Evolutionary conservation across 2,329 filamentous ascomycete species (phyloP), one percentile per base, ranked within the genome.

Genomic region (Aspergillus caelatus): DNA sequence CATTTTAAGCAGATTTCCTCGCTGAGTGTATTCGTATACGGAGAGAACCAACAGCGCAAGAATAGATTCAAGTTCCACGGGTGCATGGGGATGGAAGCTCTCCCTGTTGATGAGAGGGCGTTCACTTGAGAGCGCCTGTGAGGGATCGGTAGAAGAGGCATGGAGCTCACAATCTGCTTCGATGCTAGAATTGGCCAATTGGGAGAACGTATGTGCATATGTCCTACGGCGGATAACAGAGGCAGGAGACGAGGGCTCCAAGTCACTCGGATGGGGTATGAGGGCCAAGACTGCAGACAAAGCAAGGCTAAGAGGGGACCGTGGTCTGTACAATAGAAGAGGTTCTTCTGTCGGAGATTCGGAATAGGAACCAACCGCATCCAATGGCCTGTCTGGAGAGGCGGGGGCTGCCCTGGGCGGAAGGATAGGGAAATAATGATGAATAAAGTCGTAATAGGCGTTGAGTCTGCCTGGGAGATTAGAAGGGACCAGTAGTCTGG

Each of bases 1-100:
- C 80, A 82, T 82, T 64, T 82, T 82, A 9, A 77, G 68, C 23
- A 82, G 68, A 61, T 82, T 82, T 4, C 80, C 80, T 30, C 80
- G 73, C 62, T 82, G 80, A 3, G 76, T 72, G 66, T 82, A 82
- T 64, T 82, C 80, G 61, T 82, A 82, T 11, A 80, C 73, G 26
- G 77, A 79, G n/a, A 82, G 73, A 32, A 81, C 65, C 32, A 81
- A 68, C 21, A 81, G 65, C 5, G 80, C 77, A 28, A 82, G 69
- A 36, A 82, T 71, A 45, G 71, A 71, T 65, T 82, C 80, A 6
- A 81, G 67, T 58, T 81, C 79, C 36, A 79, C 74, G 1, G 80
- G 80, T 2, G 76, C 72, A 21, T 67, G 70, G 30, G 77, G 72
- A 65, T 82, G 80, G 30, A 82, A 72, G 16, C 70, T 68, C 28